Evolutionary conservation across 495 filamentous ascomycete genomes (phyloP).

Genomic region (Lophiostoma macrostomum): DNA sequence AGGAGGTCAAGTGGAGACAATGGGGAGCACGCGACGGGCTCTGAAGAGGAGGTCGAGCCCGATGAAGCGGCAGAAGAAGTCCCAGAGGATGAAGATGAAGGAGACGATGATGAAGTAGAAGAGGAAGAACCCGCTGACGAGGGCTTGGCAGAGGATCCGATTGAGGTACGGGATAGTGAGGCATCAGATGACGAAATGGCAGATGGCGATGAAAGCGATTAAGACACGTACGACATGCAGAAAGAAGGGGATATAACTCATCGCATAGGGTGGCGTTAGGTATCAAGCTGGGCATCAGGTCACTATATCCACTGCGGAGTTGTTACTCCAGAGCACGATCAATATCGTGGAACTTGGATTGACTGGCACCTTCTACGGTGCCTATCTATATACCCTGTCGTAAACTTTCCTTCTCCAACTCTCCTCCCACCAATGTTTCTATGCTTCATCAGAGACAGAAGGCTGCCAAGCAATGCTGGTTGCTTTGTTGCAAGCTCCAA

Average conservation of each 20-base stretch:
- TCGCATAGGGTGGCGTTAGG: conserved; percentile 24
- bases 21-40: conserved; percentile 17
- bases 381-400: too few species aligned
- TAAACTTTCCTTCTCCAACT: too few species aligned
- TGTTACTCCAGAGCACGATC: too few species aligned
- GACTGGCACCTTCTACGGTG: too few species aligned
- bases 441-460: too few species aligned
- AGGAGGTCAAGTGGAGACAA: conserved; percentile 26
- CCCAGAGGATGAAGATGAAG: conserved; percentile 50
- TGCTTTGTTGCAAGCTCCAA: too few species aligned
- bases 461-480: too few species aligned
- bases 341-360: too few species aligned
- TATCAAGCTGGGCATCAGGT: not conserved
- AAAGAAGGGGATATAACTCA: not conserved
- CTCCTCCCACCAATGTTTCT: too few species aligned
- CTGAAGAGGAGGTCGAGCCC: conserved; percentile 23
- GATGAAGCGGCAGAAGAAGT: conserved; percentile 37
- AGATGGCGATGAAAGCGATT: conserved; percentile 44
- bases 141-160: conserved; percentile 47
- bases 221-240: conserved; percentile 6
- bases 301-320: not conserved
- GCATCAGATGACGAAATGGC: conserved; percentile 42
- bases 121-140: conserved; percentile 54
- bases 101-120: conserved; percentile 54
- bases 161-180: conserved; percentile 47